phyloP scores from a whole-genome alignment of 192 early-diverging fungal species.

The Coemansia sp. region DNA sequence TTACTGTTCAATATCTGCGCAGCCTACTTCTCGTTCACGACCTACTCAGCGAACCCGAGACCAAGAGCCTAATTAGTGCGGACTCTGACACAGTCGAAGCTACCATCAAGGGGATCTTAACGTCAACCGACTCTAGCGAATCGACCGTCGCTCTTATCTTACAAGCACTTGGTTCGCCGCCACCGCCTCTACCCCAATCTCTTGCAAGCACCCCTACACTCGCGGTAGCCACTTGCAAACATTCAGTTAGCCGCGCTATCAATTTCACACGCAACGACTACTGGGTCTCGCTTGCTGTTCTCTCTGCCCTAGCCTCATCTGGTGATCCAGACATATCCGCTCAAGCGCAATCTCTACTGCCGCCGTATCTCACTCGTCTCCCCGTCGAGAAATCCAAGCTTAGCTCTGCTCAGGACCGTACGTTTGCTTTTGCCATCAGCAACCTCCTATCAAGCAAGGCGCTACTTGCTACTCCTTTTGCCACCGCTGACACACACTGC shows the following conservation, averaged over 20 bases:
- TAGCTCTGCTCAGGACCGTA: constrained; percentile 10
- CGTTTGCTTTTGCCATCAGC: constrained; percentile 29
- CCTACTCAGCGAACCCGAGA: constrained; percentile 34
- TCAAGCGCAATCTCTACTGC: constrained; percentile 29
- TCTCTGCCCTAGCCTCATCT: constrained; percentile 23
- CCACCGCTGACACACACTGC: background rate
- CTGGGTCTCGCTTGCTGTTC: constrained; percentile 39
- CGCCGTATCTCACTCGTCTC: constrained; percentile 32
- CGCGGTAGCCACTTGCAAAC: background rate
- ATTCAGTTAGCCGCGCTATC: constrained; percentile 18
- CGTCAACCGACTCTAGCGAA: constrained; percentile 19
- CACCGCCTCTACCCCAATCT: constrained; percentile 11
- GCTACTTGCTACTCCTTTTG: background rate
- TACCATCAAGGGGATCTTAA: constrained; percentile 43
- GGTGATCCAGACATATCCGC: constrained; percentile 15
- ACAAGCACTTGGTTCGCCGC: constrained; percentile 27
- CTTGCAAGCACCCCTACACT: constrained; percentile 6
- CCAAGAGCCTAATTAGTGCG: constrained; percentile 28
- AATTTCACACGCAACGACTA: constrained; percentile 32
- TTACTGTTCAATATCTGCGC: constrained; percentile 39
- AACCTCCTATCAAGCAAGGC: constrained; percentile 22
- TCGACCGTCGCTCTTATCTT: constrained; percentile 26
- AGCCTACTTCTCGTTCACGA: constrained; percentile 47
- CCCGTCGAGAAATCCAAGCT: constrained; percentile 31
- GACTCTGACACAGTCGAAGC: constrained; percentile 30